These are phyloP conservation scores for Senecio squalidus DNA, from an alignment of 140 eudicot species.

Conservation along the genomic window DNA sequence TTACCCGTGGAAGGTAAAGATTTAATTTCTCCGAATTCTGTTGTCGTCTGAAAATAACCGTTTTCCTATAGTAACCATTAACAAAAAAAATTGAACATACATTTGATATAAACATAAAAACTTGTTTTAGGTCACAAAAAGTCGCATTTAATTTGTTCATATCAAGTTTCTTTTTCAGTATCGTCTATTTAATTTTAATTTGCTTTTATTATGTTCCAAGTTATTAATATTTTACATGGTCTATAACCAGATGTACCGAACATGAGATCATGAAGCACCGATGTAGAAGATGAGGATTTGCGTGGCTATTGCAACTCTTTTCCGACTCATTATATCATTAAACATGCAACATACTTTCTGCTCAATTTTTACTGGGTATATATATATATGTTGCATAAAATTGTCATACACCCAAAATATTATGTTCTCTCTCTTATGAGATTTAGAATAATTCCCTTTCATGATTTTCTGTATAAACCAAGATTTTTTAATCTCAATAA, in stretches of 20 bases:
- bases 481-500: not conserved
- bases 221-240: constrained; percentile 14
- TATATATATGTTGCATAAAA: constrained; percentile 24
- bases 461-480: constrained; percentile 8
- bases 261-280: constrained; percentile 24
- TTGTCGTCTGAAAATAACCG: too few species aligned
- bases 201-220: not conserved
- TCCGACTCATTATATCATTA: constrained; percentile 15
- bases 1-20: constrained; percentile 63
- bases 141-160: not conserved
- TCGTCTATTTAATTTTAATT: constrained; percentile 1
- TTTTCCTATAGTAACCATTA: too few species aligned
- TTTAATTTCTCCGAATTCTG: constrained; percentile 1
- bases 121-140: too few species aligned
- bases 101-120: too few species aligned
- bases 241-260: constrained; percentile 23
- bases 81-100: too few species aligned
- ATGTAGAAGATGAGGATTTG: constrained; percentile 22
- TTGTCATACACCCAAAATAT: constrained; percentile 11
- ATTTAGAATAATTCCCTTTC: not conserved
- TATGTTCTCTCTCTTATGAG: not conserved
- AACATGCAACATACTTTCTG: constrained; percentile 23
- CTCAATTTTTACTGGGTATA: constrained; percentile 18
- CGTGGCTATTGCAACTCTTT: constrained; percentile 14
- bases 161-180: not conserved